Evolutionary conservation across 352 stramenopile genomes (phyloP), one percentile per base, ranked within the genome.

Genomic region (Globisporangium nunn): DNA sequence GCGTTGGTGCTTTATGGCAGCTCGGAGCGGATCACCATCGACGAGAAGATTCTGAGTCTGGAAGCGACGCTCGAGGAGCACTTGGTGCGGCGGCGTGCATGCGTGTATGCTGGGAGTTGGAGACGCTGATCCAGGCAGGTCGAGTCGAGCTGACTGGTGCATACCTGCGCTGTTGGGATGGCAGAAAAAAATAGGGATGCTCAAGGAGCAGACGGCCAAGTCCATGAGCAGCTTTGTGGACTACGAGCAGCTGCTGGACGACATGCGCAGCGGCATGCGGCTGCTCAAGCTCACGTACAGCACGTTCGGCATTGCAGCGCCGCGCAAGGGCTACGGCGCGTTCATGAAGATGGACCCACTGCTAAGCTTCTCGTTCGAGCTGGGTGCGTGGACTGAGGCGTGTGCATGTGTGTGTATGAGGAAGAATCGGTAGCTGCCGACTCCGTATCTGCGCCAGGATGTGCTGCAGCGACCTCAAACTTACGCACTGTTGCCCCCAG

Each of bases 171-270:
- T 8, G 33, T 8, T 8, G 23, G 44, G 6, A n/a, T 28, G 28
- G 11, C 52, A 88, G 80, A 67, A 67, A 23, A 89, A 91, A 51
- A 62, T 91, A n/a, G 81, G 81, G 0, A 73, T 81, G 66, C 37
- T 91, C 8, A 91, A 89, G 67, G 64, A 88, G 41, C 47, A 88
- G 43, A 72, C 70, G 14, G 78, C 74, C 31, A 67, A 69, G 59
- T 74, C 66, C 35, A 61, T 72, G 37, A 52, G 55, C 14, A 46
- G 37, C 17, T 76, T 75, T 50, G 37, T 33, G 8, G 61, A 72
- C 62, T 76, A 67, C 49, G 61, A 78, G 0, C 47, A 81, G 30
- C 55, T 84, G 18, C 49, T 31, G 33, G 37, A 31, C 37, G 69
- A 75, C 28, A 73, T 86, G 58, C 64, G 62, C 49, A 70, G 86